Evolutionary conservation across 2,329 filamentous ascomycete species (phyloP), one percentile per base, ranked within the genome.

Genomic region (Mollisia scopiformis): DNA sequence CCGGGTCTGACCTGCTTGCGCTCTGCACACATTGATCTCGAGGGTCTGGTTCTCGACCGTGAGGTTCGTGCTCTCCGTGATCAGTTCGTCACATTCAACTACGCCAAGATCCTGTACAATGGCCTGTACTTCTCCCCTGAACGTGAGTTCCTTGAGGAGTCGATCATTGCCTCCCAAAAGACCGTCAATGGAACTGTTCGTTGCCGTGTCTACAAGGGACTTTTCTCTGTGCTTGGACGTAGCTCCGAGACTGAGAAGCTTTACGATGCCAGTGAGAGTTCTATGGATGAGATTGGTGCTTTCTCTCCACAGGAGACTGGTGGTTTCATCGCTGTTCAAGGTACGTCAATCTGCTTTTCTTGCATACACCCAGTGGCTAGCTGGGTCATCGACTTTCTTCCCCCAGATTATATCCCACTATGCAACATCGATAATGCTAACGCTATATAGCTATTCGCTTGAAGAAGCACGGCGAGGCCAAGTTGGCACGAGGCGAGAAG

Each of bases 401-500:
- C 21, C 11, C 39, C 19, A 43, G 10, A 43, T 3, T 7, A 43
- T 35, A 33, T 14, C 27, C 4, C 10, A n/a, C n/a, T 6, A 28
- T 37, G 14, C 35, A 19, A n/a, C 13, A 7, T 6, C 41, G 51
- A 21, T 35, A 25, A 54, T 43, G 25, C 47, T 39, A 13, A 52
- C 50, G 30, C 37, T n/a, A 25, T 71, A 70, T 55, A 55, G 58
- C 62, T 31, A 67, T 66, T 30, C 58, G 64, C 14, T 41, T 66
- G 28, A 66, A 86, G 77, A 88, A 84, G 76, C 82, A 79, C 62
- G 79, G 80, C 79, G 93, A 98, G 78, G 98, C 90, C 10, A 81
- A 90, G 74, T 91, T 93, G 75, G 82, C 83, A 63, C 91, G 88
- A 79, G 83, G 88, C 49, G 97, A 88, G 77, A 93, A 93, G 66